Evolutionary conservation across 1,284 basidiomycete species (phyloP).

Genomic region (Rhodotorula sp.): DNA sequence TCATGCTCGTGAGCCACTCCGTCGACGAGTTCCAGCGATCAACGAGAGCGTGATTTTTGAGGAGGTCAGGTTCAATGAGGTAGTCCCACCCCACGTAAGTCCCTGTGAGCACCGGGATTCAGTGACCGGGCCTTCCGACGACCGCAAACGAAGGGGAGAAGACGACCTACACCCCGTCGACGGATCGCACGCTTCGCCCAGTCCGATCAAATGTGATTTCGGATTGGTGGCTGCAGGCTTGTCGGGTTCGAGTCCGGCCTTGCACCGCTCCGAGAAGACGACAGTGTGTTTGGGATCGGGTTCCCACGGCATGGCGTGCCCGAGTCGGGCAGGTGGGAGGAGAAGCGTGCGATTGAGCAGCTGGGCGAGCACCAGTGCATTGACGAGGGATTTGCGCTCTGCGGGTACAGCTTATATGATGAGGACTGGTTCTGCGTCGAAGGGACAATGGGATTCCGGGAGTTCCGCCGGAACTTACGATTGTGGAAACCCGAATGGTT

Average conservation of each 20-base stretch:
- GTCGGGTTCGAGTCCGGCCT: conserved; percentile 17
- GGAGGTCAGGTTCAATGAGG: conserved; percentile 13
- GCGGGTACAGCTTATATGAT: neutral
- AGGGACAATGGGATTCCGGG: too few relatives aligned
- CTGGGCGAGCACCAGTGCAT: conserved; percentile 30
- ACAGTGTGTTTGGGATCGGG: conserved; percentile 4
- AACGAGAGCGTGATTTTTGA: conserved; percentile 14
- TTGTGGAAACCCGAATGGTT: conserved; percentile 39
- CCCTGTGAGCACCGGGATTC: neutral
- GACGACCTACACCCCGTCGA: conserved; percentile 4
- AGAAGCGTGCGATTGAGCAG: conserved; percentile 38
- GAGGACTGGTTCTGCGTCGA: too few relatives aligned
- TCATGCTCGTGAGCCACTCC: neutral
- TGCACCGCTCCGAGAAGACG: conserved; percentile 28
- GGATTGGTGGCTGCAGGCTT: neutral
- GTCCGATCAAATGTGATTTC: conserved; percentile 3
- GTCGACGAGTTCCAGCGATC: conserved; percentile 32
- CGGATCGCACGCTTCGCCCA: conserved; percentile 15
- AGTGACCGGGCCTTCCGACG: neutral
- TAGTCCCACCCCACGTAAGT: conserved; percentile 33
- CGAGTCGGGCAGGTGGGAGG: conserved; percentile 34
- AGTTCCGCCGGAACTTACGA: conserved; percentile 6
- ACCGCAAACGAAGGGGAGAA: neutral
- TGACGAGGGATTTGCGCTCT: conserved; percentile 37
- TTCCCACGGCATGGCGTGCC: conserved; percentile 29